Evolutionary conservation across 768 basidiomycete genomes (phyloP), one percentile per base, ranked within the genome.

Genomic region (Lanmaoa pseudosensibilis): DNA sequence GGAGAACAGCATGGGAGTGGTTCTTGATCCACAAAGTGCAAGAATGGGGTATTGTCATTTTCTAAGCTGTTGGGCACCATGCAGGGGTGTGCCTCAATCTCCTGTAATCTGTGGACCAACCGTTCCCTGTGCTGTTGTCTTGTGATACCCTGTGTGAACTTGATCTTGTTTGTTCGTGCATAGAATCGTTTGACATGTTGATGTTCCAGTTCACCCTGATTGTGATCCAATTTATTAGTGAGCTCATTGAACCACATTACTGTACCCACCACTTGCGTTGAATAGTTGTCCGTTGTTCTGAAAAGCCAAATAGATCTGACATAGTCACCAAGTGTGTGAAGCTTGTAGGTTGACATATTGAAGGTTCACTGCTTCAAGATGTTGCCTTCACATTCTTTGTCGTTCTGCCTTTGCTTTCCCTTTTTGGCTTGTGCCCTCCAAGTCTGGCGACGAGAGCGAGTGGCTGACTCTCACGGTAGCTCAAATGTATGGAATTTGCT

Each of bases 241-340:
- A n/a, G n/a, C n/a, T n/a, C n/a, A n/a, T n/a, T n/a, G n/a, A n/a
- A n/a, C n/a, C n/a, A n/a, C n/a, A n/a, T n/a, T n/a, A n/a, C n/a
- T n/a, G n/a, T n/a, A n/a, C n/a, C n/a, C n/a, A 79, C 77, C 9
- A 65, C 43, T 25, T 75, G 70, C 2, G 74, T 78, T 0, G 72
- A 71, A 52, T 73, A 78, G 2, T 63, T 66, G 44, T 80, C 66
- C 50, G 41, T 50, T 2, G 49, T 55, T 1, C 43, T 65, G n/a
- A n/a, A 66, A 37, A 7, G 43, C 55, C 47, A 55, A 21, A 56
- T 67, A 1, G 51, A 19, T 18, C 33, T 19, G 2, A 58, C 46
- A 33, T 66, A 68, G 25, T 68, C 51, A 2, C 57, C 57, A 0
- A 68, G 52, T 0, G 64, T 15, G 18, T 68, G 66, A 1, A 57